A percentile compares a stretch with the other conserved stretches of the same genome.
Evolutionary conservation across 78 protist genomes (phyloP).

Genomic region (Chrysochromulina parva): DNA sequence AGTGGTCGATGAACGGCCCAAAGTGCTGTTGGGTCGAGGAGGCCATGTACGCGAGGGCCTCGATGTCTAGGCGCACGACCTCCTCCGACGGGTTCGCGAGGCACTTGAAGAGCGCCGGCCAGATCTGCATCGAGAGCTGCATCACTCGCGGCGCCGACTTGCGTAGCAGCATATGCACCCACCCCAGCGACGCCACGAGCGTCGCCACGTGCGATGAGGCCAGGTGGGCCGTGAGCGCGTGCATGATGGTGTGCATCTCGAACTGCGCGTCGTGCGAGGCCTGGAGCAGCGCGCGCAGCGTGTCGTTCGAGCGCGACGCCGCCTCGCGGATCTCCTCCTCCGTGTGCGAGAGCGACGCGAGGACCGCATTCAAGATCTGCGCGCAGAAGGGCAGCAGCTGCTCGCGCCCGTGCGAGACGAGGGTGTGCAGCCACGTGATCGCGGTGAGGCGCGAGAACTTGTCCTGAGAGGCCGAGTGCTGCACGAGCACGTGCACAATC

Average conservation of each 20-base stretch:
- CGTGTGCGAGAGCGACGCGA: neutral
- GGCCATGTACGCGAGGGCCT: constrained; percentile 33
- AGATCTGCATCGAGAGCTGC: neutral
- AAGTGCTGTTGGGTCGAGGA: neutral
- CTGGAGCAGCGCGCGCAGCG: constrained; percentile 1
- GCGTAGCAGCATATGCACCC: neutral
- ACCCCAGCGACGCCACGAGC: neutral
- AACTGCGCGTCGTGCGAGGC: neutral
- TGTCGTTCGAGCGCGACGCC: neutral
- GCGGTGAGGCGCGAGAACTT: neutral
- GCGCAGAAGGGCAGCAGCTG: constrained; percentile 39
- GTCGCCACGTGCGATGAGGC: constrained; percentile 15
- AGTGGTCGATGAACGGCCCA: neutral
- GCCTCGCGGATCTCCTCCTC: constrained; percentile 22
- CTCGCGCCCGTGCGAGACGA: neutral
- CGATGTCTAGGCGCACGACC: constrained; percentile 40
- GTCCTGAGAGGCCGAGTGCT: constrained; percentile 20
- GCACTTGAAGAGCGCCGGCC: constrained; percentile 21
- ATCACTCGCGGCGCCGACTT: neutral
- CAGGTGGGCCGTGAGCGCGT: neutral
- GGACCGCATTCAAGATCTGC: neutral
- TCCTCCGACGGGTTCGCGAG: constrained; percentile 32
- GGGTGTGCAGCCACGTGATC: constrained; percentile 8
- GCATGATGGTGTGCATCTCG: neutral
- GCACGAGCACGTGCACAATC: constrained; percentile 24